Base-by-base conservation (phyloP, 345 rosid genomes). In the Camelina laxa region DNA sequence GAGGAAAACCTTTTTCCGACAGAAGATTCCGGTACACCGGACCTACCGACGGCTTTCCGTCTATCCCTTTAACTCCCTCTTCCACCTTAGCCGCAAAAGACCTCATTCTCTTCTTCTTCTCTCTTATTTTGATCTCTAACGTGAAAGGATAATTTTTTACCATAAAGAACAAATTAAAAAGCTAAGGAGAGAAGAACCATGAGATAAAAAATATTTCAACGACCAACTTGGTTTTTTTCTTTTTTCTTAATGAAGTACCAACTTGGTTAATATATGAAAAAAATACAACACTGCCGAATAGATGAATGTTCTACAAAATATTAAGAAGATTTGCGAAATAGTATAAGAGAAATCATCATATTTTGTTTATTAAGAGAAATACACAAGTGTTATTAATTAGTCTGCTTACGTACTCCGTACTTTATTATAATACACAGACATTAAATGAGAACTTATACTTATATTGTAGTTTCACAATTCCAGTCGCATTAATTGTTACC, bases 11-110 rank as follows among this genome's bases (percentile, higher is more conserved):
- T 48, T 87, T 55, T 70, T 81, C 81, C 42, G 97, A 79, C 6
- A 95, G 79, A 24, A 85, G 76, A 83, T 86, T 91, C 20, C 99
- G 92, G 61, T 86, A 90, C 39, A 91, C 83, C 14, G 99, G 97
- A 41, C 97, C 99, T 63, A 91, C 84, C 0, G 99, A 84, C 17
- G 86, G 92, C 76, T 86, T 85, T 62, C 97, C 97, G 53, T 90
- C 86, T 63, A 33, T 63, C 16, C 93, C 99, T 78, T 86, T 85
- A 41, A 63, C 87, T 35, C 93, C 99, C 39, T 89, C 96, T 81
- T 85, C 93, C 17, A 91, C 97, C 76, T 86, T 69, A 58, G 73
- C 93, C 14, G 95, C 77, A 69, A 95, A 95, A 47, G 65, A 36
- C 91, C 86, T 85, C 96, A 90, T 87, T 65, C 56, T 78, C 60